Conservation (phyloP, 2,329 filamentous ascomycete species). For the Rutstroemia sp. region DNA sequence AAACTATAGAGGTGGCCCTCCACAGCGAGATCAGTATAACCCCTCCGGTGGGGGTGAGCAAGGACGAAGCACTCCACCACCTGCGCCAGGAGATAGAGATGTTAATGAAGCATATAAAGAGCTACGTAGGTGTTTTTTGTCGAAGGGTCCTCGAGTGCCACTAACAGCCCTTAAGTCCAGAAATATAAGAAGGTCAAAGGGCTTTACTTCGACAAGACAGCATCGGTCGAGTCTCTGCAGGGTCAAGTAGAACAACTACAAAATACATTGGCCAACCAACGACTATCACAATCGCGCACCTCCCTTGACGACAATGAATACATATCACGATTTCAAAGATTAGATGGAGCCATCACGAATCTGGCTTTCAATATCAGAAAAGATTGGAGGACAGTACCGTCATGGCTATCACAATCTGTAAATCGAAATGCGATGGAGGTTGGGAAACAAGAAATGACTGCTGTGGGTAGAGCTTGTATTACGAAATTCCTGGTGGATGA, state of each 20-base stretch:
- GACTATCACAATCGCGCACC: conserved; percentile 87
- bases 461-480: conserved; percentile 82
- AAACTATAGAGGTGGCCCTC: conserved; percentile 28
- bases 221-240: conserved; percentile 90
- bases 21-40: conserved; percentile 27
- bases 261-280: conserved; percentile 94
- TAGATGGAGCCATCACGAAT: conserved; percentile 92
- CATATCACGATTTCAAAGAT: conserved; percentile 74
- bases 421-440: conserved; percentile 79
- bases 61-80: conserved; percentile 40
- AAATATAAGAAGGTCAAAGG: conserved; percentile 99
- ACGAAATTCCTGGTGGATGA: conserved; percentile 86
- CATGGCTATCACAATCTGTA: conserved; percentile 72
- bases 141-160: neutral
- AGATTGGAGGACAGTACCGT: conserved; percentile 76
- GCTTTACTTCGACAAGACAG: conserved; percentile 88
- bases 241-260: conserved; percentile 84
- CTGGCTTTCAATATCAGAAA: conserved; percentile 94
- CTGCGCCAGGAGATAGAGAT: conserved; percentile 26
- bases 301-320: conserved; percentile 96
- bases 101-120: conserved; percentile 34
- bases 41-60: conserved; percentile 29
- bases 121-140: conserved; percentile 31
- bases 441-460: conserved; percentile 97
- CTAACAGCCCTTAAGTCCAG: conserved; percentile 50